Base-by-base conservation (phyloP, 192 early-diverging fungal genomes). In the Oehlia diaphana region DNA sequence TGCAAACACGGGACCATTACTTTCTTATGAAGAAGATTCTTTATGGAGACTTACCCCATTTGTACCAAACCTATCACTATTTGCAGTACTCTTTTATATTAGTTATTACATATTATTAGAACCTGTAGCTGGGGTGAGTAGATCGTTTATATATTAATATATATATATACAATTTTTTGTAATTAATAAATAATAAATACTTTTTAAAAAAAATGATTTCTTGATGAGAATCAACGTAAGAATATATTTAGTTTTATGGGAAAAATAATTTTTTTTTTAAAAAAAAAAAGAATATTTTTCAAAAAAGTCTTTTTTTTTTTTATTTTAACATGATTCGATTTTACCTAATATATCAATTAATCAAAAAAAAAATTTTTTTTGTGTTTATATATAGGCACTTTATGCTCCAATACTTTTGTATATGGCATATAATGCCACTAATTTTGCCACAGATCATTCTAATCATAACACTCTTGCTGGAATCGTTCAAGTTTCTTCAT, bases 71-170 rank as follows among this genome's bases (percentile, higher is more conserved):
- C 9, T 83, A n/a, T 76, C 94, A 8, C 86, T 94, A 37, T 70
- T 93, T 28, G 53, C 72, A 7, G 88, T 91, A 72, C 28, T 86
- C 8, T 86, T 90, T 37, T 96, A 93, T 81, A 70, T 80, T 19
- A 13, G 82, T 26, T 99, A 97, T 84, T 98, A 99, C 80, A 83
- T 92, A 47, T 73, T 87, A 9, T 89, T 98, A 39, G 94, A 95
- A 61, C 91, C 86, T 5, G 79, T 90, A 42, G 90, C 93, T 33
- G 90, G 87, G 21, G 92, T 93, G 85, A 86, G 84, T 81, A 39
- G 68, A 84, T 62, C 14, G 3, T n/a, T 79, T 31, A 31, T 31
- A 31, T 31, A 31, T 31, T 31, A 31, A 31, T 1, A 31, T 39
- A 42, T n/a, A n/a, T 50, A 35, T 37, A 33, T 76, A 44, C 9